Evolutionary conservation across 2,329 filamentous ascomycete genomes (phyloP).

Genomic region (Ceratocystis cubensis): DNA sequence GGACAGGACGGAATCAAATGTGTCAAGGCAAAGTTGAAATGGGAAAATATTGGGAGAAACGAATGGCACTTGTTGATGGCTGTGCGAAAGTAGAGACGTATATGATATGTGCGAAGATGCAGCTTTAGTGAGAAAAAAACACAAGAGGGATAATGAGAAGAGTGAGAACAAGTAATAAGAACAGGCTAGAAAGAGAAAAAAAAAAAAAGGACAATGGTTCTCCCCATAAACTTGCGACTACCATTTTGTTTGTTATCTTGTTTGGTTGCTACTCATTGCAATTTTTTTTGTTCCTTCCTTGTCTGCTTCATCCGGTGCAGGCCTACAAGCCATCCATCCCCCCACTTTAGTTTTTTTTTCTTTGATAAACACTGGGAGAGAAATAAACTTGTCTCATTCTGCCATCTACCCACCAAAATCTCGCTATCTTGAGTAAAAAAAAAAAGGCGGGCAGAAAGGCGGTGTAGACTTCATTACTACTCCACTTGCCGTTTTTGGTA

Average conservation of each 20-base stretch:
- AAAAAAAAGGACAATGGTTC: neutral
- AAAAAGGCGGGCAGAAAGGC: slow-evolving; percentile 9
- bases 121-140: too few species aligned
- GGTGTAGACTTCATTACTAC: neutral
- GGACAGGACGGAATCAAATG: too few species aligned
- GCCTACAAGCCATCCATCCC: neutral
- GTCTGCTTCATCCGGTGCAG: neutral
- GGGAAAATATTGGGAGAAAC: too few species aligned
- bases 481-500: slow-evolving; percentile 14
- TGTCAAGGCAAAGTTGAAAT: too few species aligned
- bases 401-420: neutral
- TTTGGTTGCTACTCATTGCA: neutral
- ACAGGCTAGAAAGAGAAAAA: neutral
- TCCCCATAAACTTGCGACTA: neutral
- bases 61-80: too few species aligned
- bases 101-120: too few species aligned
- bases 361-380: neutral
- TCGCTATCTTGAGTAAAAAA: neutral
- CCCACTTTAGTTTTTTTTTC: slow-evolving; percentile 17
- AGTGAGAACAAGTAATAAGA: neutral
- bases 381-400: slow-evolving; percentile 10
- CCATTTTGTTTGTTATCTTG: slow-evolving; percentile 5
- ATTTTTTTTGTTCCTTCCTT: slow-evolving; percentile 13
- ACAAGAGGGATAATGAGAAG: too few species aligned
- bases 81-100: too few species aligned